Percentiles rank a stretch among this genome's conserved stretches.
Evolutionary conservation across 2,329 filamentous ascomycete species (phyloP).

Genomic region (Cadophora sp.): DNA sequence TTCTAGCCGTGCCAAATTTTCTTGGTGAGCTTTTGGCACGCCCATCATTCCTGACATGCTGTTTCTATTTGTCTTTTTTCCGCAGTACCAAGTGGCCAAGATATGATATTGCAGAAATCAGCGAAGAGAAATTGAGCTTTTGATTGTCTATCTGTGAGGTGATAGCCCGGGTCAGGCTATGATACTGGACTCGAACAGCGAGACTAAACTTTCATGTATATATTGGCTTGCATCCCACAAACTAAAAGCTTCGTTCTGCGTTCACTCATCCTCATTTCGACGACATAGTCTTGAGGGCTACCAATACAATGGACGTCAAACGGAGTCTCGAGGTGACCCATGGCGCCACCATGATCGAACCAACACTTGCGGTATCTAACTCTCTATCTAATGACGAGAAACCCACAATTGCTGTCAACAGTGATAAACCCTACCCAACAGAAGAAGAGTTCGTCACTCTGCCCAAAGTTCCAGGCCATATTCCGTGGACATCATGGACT

Average conservation of each 20-base stretch:
- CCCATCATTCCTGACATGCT: no score
- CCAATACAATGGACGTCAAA: slow-evolving; percentile 23
- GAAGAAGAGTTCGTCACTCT: slow-evolving; percentile 66
- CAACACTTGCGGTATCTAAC: neutral
- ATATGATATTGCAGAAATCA: neutral
- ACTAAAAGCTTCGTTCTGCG: no score
- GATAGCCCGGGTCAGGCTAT: neutral
- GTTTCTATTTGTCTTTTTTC: neutral
- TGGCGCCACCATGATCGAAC: slow-evolving; percentile 23
- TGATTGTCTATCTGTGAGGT: neutral
- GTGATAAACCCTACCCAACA: slow-evolving; percentile 51
- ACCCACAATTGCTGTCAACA: slow-evolving; percentile 5
- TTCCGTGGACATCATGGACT: slow-evolving; percentile 45
- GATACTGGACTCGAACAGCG: neutral
- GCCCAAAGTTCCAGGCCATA: slow-evolving; percentile 62
- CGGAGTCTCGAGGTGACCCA: slow-evolving; percentile 27
- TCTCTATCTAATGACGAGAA: slow-evolving; percentile 21
- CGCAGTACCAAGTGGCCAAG: neutral
- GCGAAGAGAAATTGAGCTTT: no score
- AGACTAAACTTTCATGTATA: neutral
- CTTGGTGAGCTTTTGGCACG: neutral
- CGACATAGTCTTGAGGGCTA: no score
- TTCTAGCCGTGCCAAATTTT: neutral
- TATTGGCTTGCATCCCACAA: no score
- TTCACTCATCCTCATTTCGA: no score